Evolutionary conservation across 176 grass and related monocot genomes (phyloP).

Genomic region (Raddia guianensis): DNA sequence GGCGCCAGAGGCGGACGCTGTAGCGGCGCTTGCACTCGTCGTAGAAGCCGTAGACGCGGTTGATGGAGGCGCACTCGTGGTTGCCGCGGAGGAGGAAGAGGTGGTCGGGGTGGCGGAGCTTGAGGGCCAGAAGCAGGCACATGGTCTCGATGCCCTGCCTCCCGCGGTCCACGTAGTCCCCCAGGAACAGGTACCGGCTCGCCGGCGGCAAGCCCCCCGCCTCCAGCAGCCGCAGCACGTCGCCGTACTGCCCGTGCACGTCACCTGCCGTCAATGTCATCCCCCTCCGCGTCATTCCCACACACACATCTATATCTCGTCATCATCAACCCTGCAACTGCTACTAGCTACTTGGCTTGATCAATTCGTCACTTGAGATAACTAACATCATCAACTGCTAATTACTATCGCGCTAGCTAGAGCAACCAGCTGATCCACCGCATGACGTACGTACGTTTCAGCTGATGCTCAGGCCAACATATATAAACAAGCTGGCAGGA

Average conservation of each 20-base stretch:
- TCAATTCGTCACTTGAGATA: too few species aligned
- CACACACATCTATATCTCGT: too few species aligned
- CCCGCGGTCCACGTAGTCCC: slow-evolving; percentile 72
- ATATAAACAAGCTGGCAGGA: too few species aligned
- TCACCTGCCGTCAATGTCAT: slow-evolving; percentile 39
- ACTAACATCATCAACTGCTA: neutral
- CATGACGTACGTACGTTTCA: too few species aligned
- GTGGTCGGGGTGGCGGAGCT: slow-evolving; percentile 57
- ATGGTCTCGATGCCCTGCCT: slow-evolving; percentile 70
- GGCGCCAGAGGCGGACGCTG: slow-evolving; percentile 53
- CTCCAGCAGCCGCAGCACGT: slow-evolving; percentile 53
- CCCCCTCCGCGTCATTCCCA: too few species aligned
- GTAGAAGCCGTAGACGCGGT: slow-evolving; percentile 69
- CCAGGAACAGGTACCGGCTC: slow-evolving; percentile 61
- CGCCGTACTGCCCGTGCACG: slow-evolving; percentile 60
- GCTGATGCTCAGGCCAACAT: too few species aligned
- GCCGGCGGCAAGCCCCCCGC: slow-evolving; percentile 43
- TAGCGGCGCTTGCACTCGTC: slow-evolving; percentile 70
- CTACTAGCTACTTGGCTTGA: too few species aligned
- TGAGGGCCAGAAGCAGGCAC: slow-evolving; percentile 67
- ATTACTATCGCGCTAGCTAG: too few species aligned
- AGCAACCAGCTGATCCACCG: too few species aligned
- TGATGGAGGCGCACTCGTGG: slow-evolving; percentile 66
- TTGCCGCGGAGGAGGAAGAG: slow-evolving; percentile 63
- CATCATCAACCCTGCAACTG: too few species aligned